Base-by-base conservation (phyloP, 768 basidiomycete genomes). In the Baorangia bicolor region DNA sequence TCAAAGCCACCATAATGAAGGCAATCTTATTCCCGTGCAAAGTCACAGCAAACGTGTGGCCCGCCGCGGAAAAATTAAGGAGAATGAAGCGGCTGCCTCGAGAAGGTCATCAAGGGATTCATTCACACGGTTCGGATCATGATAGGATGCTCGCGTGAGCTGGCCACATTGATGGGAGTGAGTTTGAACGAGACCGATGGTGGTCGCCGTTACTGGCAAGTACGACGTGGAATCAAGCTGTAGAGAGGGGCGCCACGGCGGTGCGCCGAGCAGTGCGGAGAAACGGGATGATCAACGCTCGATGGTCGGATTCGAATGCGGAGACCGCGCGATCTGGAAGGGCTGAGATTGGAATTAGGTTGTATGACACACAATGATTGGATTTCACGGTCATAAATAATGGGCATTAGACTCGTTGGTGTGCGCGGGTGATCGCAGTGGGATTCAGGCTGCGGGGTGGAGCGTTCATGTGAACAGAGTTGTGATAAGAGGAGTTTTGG, bases 1-100 rank as follows among this genome's bases (percentile, higher is more conserved):
- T 64, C 64, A 54, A 31, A 57, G 49, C 44, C 48, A 63, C 33
- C 40, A 55, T 66, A 28, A 59, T 60, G 54, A 54, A 63, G 54
- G 60, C 16, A 64, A 66, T 56, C 61, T 63, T 54, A 66, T 66
- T 64, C 61, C 64, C 57, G 64, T 48, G 53, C 41, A 51, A 20
- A 38, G 47, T 34, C 35, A 53, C 25, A 37, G 59, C 11, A 58
- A 33, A 61, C 23, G 35, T 30, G 55, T 37, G 45, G 25, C 28
- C 21, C 1, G 51, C 56, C 21, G 56, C 51, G 51, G 51, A 50
- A 43, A 44, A 46, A 51, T 38, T 31, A 52, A 49, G 44, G 48
- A 49, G 47, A 46, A 40, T 48, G 40, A 44, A 53, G n/a, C n/a
- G n/a, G 31, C 21, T 21, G 34, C 16, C 51, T 60, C 31, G 59